These are phyloP conservation scores for Pseudogymnoascus sp. DNA, from an alignment of 2,329 filamentous ascomycete genomes.

Conservation along the genomic window DNA sequence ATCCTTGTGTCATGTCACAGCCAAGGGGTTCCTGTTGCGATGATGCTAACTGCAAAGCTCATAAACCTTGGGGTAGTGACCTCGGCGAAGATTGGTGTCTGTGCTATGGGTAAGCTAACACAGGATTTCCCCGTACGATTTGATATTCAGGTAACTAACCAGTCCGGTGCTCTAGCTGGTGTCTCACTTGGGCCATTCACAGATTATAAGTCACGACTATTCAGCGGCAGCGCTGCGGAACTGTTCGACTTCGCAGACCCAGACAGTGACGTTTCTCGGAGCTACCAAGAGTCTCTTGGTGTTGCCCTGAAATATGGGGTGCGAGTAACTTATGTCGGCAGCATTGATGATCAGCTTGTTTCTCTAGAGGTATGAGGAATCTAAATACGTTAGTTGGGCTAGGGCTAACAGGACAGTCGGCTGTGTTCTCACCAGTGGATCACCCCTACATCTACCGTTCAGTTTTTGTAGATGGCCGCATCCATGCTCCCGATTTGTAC, in stretches of 20 bases:
- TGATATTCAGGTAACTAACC: constrained; percentile 12
- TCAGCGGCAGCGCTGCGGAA: constrained; percentile 87
- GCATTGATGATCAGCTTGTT: constrained; percentile 94
- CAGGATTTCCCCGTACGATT: not conserved
- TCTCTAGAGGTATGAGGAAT: constrained; percentile 66
- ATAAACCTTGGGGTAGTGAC: constrained; percentile 83
- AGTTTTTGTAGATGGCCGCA: constrained; percentile 89
- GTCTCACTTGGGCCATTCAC: constrained; percentile 90
- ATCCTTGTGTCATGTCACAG: constrained; percentile 91
- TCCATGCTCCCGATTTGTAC: constrained; percentile 86
- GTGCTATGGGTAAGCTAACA: constrained; percentile 54
- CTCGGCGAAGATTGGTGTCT: constrained; percentile 72
- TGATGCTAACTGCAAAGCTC: constrained; percentile 88
- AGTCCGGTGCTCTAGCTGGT: constrained; percentile 56
- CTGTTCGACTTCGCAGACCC: constrained; percentile 88
- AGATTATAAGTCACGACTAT: constrained; percentile 81
- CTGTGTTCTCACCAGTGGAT: constrained; percentile 73
- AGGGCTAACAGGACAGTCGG: constrained; percentile 49
- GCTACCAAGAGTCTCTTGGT: constrained; percentile 70
- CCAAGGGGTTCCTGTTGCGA: constrained; percentile 86
- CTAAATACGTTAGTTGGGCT: not conserved
- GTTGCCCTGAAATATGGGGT: constrained; percentile 71
- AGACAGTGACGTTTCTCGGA: constrained; percentile 71
- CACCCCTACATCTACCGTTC: constrained; percentile 93
- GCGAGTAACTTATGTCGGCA: constrained; percentile 80